phyloP scores from a whole-genome alignment of 2,329 filamentous ascomycete genomes.

The Fusarium metavorans region DNA sequence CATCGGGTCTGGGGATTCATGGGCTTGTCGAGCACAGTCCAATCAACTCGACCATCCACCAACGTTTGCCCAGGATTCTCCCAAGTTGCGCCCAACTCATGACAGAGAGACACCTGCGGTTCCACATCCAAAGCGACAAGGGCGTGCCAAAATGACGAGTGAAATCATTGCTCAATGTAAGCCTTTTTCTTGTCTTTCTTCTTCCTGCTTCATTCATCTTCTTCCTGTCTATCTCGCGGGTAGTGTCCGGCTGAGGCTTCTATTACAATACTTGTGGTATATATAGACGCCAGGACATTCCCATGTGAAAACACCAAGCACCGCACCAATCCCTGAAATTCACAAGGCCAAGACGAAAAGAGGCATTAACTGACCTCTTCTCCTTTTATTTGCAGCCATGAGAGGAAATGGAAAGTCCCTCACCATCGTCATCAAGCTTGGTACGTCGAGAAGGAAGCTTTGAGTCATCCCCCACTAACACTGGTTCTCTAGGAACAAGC shows the following conservation, averaged over 20 bases:
- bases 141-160: constrained; percentile 45
- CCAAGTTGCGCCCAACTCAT: constrained; percentile 34
- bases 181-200: constrained; percentile 11
- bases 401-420: constrained; percentile 64
- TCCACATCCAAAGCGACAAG: constrained; percentile 43
- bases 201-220: constrained; percentile 26
- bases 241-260: constrained; percentile 23
- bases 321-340: constrained; percentile 5
- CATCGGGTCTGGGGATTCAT: constrained; percentile 37
- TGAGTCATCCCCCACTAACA: constrained; percentile 37
- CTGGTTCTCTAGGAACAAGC: constrained; percentile 82
- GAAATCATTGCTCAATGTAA: constrained; percentile 43
- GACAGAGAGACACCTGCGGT: constrained; percentile 37
- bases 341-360: constrained; percentile 7
- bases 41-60: constrained; percentile 36
- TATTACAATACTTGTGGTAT: constrained; percentile 22
- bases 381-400: constrained; percentile 63
- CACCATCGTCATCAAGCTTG: constrained; percentile 85
- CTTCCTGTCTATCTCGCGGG: constrained; percentile 14
- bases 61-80: constrained; percentile 37
- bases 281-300: constrained; percentile 2
- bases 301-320: constrained; percentile 23
- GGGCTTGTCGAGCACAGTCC: constrained; percentile 29
- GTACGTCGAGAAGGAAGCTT: constrained; percentile 60
- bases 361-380: constrained; percentile 64